A percentile compares a stretch with the other conserved stretches of the same genome.
phyloP scores from a whole-genome alignment of 176 grass and related monocot species.

The Neostapfia colusana region DNA sequence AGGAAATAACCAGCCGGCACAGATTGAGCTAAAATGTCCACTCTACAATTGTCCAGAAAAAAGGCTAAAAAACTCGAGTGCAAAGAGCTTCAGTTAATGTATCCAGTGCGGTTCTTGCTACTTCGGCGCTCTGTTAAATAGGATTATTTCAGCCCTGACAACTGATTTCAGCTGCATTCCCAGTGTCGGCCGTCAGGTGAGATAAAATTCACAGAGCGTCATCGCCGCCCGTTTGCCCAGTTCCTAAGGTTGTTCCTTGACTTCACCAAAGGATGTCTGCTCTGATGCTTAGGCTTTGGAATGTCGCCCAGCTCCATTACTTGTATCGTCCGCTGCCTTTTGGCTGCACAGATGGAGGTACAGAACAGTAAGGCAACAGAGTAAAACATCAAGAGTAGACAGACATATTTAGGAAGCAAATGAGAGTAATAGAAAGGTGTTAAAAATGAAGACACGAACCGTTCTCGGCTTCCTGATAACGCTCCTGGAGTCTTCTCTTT shows the following conservation, averaged over 20 bases:
- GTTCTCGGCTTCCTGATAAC: conserved; percentile 90
- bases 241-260: conserved; percentile 59
- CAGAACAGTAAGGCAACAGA: conserved; percentile 11
- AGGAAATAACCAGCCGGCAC: conserved; percentile 50
- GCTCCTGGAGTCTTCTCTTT: conserved; percentile 86
- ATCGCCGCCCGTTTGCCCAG: conserved; percentile 46
- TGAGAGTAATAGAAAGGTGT: background rate
- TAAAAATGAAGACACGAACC: conserved; percentile 47
- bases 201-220: conserved; percentile 34
- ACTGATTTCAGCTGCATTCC: conserved; percentile 31
- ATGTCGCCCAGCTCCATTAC: conserved; percentile 75
- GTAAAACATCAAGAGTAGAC: conserved; percentile 25
- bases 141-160: conserved; percentile 29
- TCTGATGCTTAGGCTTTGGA: conserved; percentile 67
- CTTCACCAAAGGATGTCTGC: conserved; percentile 45
- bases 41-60: conserved; percentile 40
- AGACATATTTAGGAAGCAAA: background rate
- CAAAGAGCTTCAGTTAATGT: conserved; percentile 32
- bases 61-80: too few species aligned
- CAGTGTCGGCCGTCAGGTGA: conserved; percentile 38
- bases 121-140: conserved; percentile 46
- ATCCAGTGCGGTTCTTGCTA: conserved; percentile 17
- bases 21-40: conserved; percentile 44
- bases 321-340: conserved; percentile 83
- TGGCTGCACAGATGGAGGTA: conserved; percentile 53